These are phyloP conservation scores for Capronia coronata DNA, from an alignment of 2,329 filamentous ascomycete species.

Conservation along the genomic window DNA sequence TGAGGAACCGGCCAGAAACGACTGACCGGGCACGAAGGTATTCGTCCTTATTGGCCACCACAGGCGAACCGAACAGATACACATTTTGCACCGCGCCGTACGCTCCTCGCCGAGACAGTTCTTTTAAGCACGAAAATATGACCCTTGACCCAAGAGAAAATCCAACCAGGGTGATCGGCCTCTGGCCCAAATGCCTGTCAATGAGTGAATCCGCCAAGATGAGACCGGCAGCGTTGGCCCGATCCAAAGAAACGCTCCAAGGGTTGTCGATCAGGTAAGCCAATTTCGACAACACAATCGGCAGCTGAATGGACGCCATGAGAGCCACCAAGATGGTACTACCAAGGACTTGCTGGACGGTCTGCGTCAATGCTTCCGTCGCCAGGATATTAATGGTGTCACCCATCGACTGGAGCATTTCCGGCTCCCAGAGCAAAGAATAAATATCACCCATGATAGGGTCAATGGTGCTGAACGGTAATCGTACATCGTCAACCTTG, in stretches of 20 bases:
- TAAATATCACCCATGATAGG: constrained; percentile 98
- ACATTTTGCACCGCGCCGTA: constrained; percentile 89
- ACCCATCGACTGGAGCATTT: constrained; percentile 97
- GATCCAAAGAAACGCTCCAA: constrained; percentile 91
- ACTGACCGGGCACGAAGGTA: constrained; percentile 74
- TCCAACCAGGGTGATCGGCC: constrained; percentile 86
- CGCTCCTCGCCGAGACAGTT: constrained; percentile 76
- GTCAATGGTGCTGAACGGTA: constrained; percentile 94
- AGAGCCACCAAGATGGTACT: constrained; percentile 80
- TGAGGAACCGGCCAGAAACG: constrained; percentile 86
- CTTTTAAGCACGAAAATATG: constrained; percentile 84
- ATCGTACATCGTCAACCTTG: constrained; percentile 89
- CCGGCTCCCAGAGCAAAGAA: constrained; percentile 93
- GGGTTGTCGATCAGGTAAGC: constrained; percentile 97
- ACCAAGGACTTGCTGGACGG: constrained; percentile 87
- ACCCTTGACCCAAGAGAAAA: constrained; percentile 90
- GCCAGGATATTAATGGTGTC: constrained; percentile 97
- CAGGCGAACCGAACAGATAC: constrained; percentile 85
- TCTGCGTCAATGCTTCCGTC: constrained; percentile 95
- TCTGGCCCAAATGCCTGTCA: constrained; percentile 80
- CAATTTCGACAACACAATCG: constrained; percentile 84
- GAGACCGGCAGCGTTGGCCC: constrained; percentile 79
- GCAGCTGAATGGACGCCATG: constrained; percentile 90
- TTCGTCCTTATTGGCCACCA: constrained; percentile 88
- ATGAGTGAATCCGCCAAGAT: constrained; percentile 92